These are phyloP conservation scores for Chrysoporthe austroafricana DNA, from an alignment of 2,329 filamentous ascomycete genomes.

Conservation along the genomic window DNA sequence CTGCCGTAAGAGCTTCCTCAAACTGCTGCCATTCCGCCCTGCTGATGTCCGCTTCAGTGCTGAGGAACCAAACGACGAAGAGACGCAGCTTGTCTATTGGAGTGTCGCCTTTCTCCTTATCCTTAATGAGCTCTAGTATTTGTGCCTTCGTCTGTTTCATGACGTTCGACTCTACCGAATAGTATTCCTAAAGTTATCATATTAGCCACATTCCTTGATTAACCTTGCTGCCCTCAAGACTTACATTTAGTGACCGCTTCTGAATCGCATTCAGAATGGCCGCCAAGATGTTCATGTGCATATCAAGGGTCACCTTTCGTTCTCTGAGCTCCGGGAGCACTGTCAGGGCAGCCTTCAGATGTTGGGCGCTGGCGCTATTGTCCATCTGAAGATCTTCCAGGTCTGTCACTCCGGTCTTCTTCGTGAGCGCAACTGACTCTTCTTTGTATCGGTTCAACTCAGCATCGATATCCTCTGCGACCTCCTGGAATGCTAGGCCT, in stretches of 20 bases:
- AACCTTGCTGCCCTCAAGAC: neutral
- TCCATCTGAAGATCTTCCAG: slow-evolving; percentile 93
- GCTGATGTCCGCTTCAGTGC: slow-evolving; percentile 85
- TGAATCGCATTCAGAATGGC: slow-evolving; percentile 69
- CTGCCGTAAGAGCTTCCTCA: slow-evolving; percentile 77
- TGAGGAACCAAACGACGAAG: slow-evolving; percentile 97
- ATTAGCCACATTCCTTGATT: slow-evolving; percentile 3
- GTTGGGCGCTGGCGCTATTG: slow-evolving; percentile 84
- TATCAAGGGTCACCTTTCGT: slow-evolving; percentile 89
- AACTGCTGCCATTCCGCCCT: slow-evolving; percentile 84
- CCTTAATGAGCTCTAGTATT: slow-evolving; percentile 83
- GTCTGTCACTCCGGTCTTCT: slow-evolving; percentile 89
- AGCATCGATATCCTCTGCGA: slow-evolving; percentile 63
- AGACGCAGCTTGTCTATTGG: slow-evolving; percentile 87
- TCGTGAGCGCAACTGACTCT: slow-evolving; percentile 90
- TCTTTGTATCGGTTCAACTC: slow-evolving; percentile 95
- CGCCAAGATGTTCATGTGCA: slow-evolving; percentile 96
- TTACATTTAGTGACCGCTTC: slow-evolving; percentile 79
- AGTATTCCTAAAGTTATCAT: slow-evolving; percentile 67
- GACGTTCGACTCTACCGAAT: slow-evolving; percentile 91
- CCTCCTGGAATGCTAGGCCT: slow-evolving; percentile 73
- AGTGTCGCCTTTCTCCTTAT: slow-evolving; percentile 79
- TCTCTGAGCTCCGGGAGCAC: slow-evolving; percentile 89
- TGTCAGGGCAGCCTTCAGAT: slow-evolving; percentile 94
- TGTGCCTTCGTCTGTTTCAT: slow-evolving; percentile 89